phyloP scores from a whole-genome alignment of 148 eudicot genomes.

The Persicaria tinctoria region DNA sequence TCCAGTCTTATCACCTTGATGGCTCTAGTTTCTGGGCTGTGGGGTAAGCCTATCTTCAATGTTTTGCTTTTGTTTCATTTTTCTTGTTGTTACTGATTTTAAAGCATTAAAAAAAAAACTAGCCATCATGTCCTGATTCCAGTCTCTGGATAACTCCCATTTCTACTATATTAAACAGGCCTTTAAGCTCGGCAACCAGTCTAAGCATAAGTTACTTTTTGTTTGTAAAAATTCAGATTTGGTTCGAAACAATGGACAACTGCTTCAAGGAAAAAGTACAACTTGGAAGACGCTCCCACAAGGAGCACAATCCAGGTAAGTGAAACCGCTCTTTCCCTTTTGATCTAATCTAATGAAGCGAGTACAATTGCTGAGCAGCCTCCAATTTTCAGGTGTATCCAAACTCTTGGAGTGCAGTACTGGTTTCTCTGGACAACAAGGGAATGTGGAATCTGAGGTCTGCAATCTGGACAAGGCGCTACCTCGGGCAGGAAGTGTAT shows the following conservation, averaged over 20 bases:
- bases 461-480: slow-evolving; percentile 56
- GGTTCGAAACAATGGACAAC: slow-evolving; percentile 46
- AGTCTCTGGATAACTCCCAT: too few relatives aligned
- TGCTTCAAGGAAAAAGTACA: slow-evolving; percentile 25
- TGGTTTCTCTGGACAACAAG: slow-evolving; percentile 59
- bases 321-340: too few relatives aligned
- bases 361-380: not conserved
- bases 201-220: not conserved
- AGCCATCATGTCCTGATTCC: too few relatives aligned
- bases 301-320: slow-evolving; percentile 29
- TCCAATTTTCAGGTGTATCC: slow-evolving; percentile 38
- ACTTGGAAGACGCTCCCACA: slow-evolving; percentile 26
- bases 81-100: too few relatives aligned
- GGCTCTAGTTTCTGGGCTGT: slow-evolving; percentile 62
- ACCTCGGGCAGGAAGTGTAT: slow-evolving; percentile 69
- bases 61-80: too few relatives aligned
- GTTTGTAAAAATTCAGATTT: slow-evolving; percentile 21
- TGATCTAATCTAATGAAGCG: too few relatives aligned
- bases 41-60: slow-evolving; percentile 31
- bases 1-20: slow-evolving; percentile 81
- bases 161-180: too few relatives aligned
- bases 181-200: too few relatives aligned
- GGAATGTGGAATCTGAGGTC: slow-evolving; percentile 81
- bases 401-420: slow-evolving; percentile 46
- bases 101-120: too few relatives aligned